Base-by-base conservation (phyloP, 306 rosid species). In the Vigna trinervia region DNA sequence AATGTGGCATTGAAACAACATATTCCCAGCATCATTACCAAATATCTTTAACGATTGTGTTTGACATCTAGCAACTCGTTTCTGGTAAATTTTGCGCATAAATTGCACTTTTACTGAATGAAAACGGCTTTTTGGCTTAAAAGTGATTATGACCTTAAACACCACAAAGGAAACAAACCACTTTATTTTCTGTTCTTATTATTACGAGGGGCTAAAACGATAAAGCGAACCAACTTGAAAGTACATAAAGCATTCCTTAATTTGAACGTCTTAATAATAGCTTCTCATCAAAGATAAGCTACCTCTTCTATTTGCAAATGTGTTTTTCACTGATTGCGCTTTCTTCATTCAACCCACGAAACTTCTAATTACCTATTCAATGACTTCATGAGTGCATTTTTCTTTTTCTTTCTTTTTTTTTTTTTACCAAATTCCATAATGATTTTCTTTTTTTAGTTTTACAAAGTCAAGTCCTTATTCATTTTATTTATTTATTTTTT, bases 201-300 rank as follows among this genome's bases (percentile, higher is more conserved):
- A 69, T 74, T 54, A 9, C 39, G 26, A 17, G 23, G 52, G 82
- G 32, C 28, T 36, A 36, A 43, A 48, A 64, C 32, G 64, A 66
- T 46, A 59, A 65, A 39, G 64, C 26, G 41, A 62, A 64, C 78
- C 77, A 68, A 82, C 71, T 74, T 71, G 72, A 65, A 79, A 84
- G 84, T 84, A 84, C 81, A 81, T 84, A 84, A 82, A 75, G 75
- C 70, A 56, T 89, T 80, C 61, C 93, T 83, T 86, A 80, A 83
- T 79, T 84, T 86, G 84, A 76, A 89, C 82, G 89, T 65, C 70
- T 83, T 17, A 71, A 80, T 73, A 59, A 89, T 89, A 30, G 71
- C 87, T 82, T 84, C 74, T 79, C 76, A 81, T 76, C 72, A 76
- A 81, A 85, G 77, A 71, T 80, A 80, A 85, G 82, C 71, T 62